A percentile compares a stretch with the other conserved stretches of the same genome.
phyloP scores from a whole-genome alignment of 2,329 filamentous ascomycete genomes.

The Cytospora piceicola region DNA sequence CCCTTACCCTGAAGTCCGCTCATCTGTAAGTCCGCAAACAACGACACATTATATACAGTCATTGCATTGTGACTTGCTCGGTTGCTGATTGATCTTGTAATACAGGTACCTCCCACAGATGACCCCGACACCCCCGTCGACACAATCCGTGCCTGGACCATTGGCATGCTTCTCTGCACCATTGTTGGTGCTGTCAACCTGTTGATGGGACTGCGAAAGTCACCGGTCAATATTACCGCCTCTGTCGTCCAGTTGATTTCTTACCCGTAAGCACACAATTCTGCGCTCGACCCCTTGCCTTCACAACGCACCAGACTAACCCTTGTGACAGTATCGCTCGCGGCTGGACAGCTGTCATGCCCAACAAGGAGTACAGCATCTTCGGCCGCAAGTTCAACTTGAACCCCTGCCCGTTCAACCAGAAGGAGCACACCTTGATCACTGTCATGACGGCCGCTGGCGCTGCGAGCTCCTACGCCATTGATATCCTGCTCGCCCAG shows the following conservation, averaged over 20 bases:
- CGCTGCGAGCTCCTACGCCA: constrained; percentile 39
- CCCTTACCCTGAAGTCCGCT: constrained; percentile 34
- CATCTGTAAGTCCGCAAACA: constrained; percentile 34
- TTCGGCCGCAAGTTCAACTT: constrained; percentile 34
- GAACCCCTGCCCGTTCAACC: constrained; percentile 40
- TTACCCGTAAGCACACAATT: constrained; percentile 4
- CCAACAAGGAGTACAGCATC: constrained; percentile 31
- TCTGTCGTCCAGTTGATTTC: constrained; percentile 16
- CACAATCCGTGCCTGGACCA: constrained; percentile 15
- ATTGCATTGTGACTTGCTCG: background rate
- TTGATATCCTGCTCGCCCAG: constrained; percentile 46
- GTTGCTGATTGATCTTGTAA: constrained; percentile 7
- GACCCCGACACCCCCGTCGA: constrained; percentile 13
- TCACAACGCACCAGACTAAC: background rate
- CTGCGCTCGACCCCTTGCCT: no score
- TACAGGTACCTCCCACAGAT: constrained; percentile 12
- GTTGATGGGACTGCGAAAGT: constrained; percentile 13
- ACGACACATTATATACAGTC: background rate
- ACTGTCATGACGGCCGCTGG: constrained; percentile 39
- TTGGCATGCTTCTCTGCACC: constrained; percentile 16
- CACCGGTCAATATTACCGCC: constrained; percentile 9
- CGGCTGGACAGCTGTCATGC: constrained; percentile 14
- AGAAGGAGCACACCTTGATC: constrained; percentile 41
- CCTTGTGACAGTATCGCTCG: background rate
- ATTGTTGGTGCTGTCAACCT: constrained; percentile 15